Evolutionary conservation across 2,329 filamentous ascomycete genomes (phyloP).

Genomic region (Coniochaeta sp.): DNA sequence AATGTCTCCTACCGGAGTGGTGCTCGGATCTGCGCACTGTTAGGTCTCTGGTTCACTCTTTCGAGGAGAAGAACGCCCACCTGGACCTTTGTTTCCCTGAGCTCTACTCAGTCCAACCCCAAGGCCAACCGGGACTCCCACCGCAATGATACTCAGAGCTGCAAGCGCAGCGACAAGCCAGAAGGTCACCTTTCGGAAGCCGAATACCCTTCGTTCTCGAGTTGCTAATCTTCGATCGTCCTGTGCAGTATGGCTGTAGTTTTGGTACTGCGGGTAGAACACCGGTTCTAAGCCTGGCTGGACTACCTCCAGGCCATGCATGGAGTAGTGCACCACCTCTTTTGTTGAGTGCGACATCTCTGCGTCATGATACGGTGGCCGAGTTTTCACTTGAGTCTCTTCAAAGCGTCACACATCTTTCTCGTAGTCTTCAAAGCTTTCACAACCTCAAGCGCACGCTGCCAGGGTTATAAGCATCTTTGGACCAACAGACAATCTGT

Average conservation of each 20-base stretch:
- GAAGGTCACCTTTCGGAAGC: neutral
- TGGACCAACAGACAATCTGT: neutral
- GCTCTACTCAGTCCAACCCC: neutral
- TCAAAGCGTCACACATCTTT: neutral
- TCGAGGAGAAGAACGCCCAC: neutral
- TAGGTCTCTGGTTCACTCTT: neutral
- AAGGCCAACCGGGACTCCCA: neutral
- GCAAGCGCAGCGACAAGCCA: neutral
- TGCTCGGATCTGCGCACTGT: neutral
- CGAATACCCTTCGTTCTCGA: neutral
- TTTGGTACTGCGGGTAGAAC: neutral
- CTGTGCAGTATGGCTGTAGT: neutral
- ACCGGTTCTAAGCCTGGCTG: slow-evolving; percentile 2
- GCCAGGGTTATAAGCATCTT: neutral
- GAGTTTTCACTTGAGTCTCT: neutral
- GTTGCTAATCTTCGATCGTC: neutral
- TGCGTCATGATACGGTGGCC: neutral
- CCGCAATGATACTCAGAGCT: neutral
- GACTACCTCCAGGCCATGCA: neutral
- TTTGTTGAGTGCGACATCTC: neutral
- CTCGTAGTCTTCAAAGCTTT: neutral
- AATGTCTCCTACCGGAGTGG: neutral
- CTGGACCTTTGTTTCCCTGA: neutral
- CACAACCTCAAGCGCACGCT: neutral
- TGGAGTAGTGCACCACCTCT: neutral